Base-by-base conservation (phyloP, 495 filamentous ascomycete genomes). In the Annulohypoxylon moriforme region DNA sequence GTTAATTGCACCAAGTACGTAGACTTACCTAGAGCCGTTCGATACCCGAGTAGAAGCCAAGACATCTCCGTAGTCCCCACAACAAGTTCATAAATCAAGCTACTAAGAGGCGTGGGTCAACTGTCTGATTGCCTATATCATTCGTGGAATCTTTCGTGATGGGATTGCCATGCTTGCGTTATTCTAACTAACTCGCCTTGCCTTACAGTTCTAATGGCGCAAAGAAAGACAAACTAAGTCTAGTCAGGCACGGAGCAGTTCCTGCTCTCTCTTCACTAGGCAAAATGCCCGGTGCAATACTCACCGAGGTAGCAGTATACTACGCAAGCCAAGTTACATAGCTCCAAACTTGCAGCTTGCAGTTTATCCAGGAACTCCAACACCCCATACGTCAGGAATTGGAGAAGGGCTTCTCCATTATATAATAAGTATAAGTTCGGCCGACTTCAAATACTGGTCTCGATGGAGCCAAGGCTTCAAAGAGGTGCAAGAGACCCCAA, bases 71-170 rank as follows among this genome's bases (percentile, higher is more conserved):
- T 66, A 69, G 47, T 67, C 71, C 36, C 66, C 65, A 42, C 66
- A 69, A 46, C 33, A 4, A 24, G 47, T 24, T 36, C 18, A 65
- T 64, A 64, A n/a, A 33, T 27, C 10, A 62, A 22, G 29, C 33
- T 31, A 14, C 49, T 68, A 67, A 68, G 42, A 29, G 24, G 60
- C 60, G 49, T 65, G 65, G 64, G 38, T 61, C 16, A 61, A 40
- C 22, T 42, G 22, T 4, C 46, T 31, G 16, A 1, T 38, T 60
- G 0, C 10, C 47, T 29, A 34, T 29, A 22, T 52, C 64, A 73
- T 73, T 73, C 70, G 70, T 73, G 70, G 70, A 73, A 68, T 68
- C 64, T 72, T 38, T 18, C 22, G 42, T 56, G 47, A 58, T 27
- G 65, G 60, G 53, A 64, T 68, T 50, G 7, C 24, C 16, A 42